Conservation (phyloP, 2,329 filamentous ascomycete genomes). For the Diaporthe citriasiana region DNA sequence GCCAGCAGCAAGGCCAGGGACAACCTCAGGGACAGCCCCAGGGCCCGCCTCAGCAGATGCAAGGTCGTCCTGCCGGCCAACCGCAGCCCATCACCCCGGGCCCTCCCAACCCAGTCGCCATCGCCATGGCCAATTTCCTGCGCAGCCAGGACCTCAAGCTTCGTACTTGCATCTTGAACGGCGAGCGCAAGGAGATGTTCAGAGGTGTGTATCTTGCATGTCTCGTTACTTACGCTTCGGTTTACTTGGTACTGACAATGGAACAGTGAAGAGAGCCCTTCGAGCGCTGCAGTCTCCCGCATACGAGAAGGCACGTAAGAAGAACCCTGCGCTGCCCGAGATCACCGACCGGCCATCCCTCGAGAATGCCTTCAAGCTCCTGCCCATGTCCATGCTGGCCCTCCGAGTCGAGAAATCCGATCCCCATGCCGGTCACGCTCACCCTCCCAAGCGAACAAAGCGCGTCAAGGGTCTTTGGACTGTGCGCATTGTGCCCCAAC, state of each 20-base stretch:
- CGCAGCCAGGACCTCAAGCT: conserved; percentile 87
- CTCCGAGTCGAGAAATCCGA: conserved; percentile 89
- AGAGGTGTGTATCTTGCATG: conserved; percentile 70
- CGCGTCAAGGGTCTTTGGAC: conserved; percentile 96
- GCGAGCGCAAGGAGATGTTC: conserved; percentile 98
- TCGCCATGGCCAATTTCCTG: conserved; percentile 92
- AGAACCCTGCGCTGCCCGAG: conserved; percentile 89
- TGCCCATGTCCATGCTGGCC: conserved; percentile 94
- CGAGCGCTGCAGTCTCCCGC: conserved; percentile 89
- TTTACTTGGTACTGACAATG: conserved; percentile 41
- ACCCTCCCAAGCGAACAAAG: conserved; percentile 81
- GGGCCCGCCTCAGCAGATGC: conserved; percentile 53
- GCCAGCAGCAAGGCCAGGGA: conserved; percentile 33
- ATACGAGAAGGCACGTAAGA: conserved; percentile 89
- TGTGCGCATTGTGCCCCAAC: conserved; percentile 94
- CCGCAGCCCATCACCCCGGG: conserved; percentile 79
- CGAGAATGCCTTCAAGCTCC: conserved; percentile 93
- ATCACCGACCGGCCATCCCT: conserved; percentile 90
- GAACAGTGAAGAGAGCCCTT: conserved; percentile 91
- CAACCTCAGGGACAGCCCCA: conserved; percentile 55
- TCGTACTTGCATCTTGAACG: conserved; percentile 92
- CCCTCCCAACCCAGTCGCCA: conserved; percentile 88
- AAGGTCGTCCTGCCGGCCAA: conserved; percentile 61
- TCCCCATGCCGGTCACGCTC: conserved; percentile 80
- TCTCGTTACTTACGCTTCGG: background rate